Evolutionary conservation across 495 filamentous ascomycete species (phyloP).

Genomic region (Aspergillus funiculosus): DNA sequence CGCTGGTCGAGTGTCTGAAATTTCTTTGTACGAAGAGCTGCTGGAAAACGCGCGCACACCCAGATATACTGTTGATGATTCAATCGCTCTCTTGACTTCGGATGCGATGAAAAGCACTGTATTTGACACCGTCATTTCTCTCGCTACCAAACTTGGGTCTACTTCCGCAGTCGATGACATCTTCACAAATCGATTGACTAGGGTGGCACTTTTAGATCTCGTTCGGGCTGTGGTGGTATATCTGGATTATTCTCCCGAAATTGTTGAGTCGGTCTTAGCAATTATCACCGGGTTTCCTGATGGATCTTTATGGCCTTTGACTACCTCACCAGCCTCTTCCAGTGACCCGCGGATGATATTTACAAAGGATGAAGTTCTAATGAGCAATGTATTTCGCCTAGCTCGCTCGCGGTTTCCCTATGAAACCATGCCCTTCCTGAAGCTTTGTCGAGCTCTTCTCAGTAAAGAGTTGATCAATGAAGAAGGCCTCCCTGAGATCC

Average conservation of each 20-base stretch:
- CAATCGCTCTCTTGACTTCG: slow-evolving; percentile 43
- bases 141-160: slow-evolving; percentile 41
- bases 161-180: slow-evolving; percentile 39
- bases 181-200: slow-evolving; percentile 41
- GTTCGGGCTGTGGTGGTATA: slow-evolving; percentile 51
- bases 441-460: slow-evolving; percentile 52
- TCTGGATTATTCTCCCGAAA: slow-evolving; percentile 61
- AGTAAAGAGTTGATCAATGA: slow-evolving; percentile 38
- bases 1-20: slow-evolving; percentile 26
- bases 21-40: slow-evolving; percentile 46
- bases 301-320: slow-evolving; percentile 27
- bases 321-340: slow-evolving; percentile 28
- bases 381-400: slow-evolving; percentile 51
- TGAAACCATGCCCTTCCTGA: slow-evolving; percentile 76
- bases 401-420: slow-evolving; percentile 76
- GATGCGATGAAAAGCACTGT: slow-evolving; percentile 51
- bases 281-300: slow-evolving; percentile 43
- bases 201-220: slow-evolving; percentile 58
- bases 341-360: slow-evolving; percentile 49
- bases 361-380: slow-evolving; percentile 49
- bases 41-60: slow-evolving; percentile 43
- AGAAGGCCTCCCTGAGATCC: slow-evolving; percentile 45
- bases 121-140: slow-evolving; percentile 56
- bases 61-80: slow-evolving; percentile 37
- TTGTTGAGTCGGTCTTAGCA: slow-evolving; percentile 56